These are phyloP conservation scores for Prunus salicina DNA, from an alignment of 306 rosid species.

Conservation along the genomic window DNA sequence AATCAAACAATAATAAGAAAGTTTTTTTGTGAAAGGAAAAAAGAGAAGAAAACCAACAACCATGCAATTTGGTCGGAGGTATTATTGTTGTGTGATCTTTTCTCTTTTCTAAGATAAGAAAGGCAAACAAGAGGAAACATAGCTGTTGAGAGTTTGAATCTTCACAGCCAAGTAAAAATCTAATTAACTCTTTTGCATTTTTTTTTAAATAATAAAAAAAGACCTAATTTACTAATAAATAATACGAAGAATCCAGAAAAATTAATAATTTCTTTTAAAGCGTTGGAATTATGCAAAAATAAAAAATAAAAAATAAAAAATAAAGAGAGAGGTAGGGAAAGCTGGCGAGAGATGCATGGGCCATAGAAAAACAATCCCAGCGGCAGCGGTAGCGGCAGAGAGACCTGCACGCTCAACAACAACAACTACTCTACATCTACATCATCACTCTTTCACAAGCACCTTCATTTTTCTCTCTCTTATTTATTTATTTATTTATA, in stretches of 20 bases:
- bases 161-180: slow-evolving; percentile 26
- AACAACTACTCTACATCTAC: slow-evolving; percentile 21
- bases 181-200: not conserved
- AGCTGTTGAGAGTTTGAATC: slow-evolving; percentile 34
- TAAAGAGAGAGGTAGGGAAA: slow-evolving; percentile 21
- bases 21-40: slow-evolving; percentile 7
- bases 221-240: not conserved
- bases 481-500: not conserved
- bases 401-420: slow-evolving; percentile 44
- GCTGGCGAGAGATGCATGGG: slow-evolving; percentile 54
- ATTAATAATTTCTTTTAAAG: not conserved
- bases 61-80: slow-evolving; percentile 35
- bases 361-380: slow-evolving; percentile 44
- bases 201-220: not conserved
- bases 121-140: slow-evolving; percentile 11
- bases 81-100: slow-evolving; percentile 26
- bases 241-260: not conserved
- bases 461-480: not conserved
- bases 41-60: slow-evolving; percentile 33
- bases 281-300: not conserved
- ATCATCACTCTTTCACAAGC: slow-evolving; percentile 18
- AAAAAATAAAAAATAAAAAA: not conserved
- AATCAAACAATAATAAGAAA: slow-evolving; percentile 8
- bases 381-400: slow-evolving; percentile 43
- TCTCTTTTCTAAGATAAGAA: slow-evolving; percentile 28